phyloP scores from a whole-genome alignment of 148 eudicot genomes.

The Rhododendron mucronatum region DNA sequence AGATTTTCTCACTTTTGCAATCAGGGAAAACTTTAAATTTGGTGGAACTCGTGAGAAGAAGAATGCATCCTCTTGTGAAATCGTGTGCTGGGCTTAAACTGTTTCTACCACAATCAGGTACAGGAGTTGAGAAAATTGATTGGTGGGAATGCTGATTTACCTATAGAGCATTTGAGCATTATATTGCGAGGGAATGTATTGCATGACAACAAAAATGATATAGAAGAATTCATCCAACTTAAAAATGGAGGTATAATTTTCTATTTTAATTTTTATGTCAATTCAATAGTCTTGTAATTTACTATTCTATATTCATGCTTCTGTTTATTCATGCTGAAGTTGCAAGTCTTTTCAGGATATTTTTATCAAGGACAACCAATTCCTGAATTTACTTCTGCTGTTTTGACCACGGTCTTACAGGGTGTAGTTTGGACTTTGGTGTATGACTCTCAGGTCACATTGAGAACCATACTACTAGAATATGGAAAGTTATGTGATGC shows the following conservation, averaged over 20 bases:
- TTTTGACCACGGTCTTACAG: neutral
- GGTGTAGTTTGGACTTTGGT: neutral
- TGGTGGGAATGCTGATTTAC: constrained; percentile 45
- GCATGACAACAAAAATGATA: constrained; percentile 54
- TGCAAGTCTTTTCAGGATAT: neutral
- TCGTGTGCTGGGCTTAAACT: neutral
- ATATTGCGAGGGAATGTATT: constrained; percentile 64
- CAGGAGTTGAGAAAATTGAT: constrained; percentile 64
- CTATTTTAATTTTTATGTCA: neutral
- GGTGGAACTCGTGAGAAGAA: neutral
- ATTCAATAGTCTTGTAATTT: neutral
- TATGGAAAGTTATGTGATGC: too few species aligned
- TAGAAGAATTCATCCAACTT: constrained; percentile 43
- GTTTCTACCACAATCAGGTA: constrained; percentile 39
- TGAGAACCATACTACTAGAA: neutral
- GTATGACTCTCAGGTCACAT: neutral
- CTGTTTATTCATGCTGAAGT: neutral
- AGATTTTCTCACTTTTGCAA: neutral
- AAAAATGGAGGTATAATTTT: constrained; percentile 60
- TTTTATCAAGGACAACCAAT: neutral
- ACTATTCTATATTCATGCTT: neutral
- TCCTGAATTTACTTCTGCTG: neutral
- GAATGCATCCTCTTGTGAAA: constrained; percentile 3
- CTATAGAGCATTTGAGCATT: constrained; percentile 61
- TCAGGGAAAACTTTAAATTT: neutral